Evolutionary conservation across 2,329 filamentous ascomycete genomes (phyloP).

Genomic region (Fusarium sp.): DNA sequence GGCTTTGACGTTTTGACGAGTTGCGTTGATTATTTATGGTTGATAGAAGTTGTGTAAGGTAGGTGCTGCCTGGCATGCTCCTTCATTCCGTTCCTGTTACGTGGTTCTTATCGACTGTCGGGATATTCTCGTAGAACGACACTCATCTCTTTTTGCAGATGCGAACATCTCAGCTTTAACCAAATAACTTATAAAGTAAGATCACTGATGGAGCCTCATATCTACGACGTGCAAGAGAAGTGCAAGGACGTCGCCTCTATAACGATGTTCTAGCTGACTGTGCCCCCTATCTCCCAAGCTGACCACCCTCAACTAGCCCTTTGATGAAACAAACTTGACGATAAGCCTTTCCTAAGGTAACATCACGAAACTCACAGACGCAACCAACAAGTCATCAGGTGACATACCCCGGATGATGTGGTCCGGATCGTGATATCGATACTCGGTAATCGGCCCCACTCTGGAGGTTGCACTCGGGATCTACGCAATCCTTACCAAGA

Average conservation of each 20-base stretch:
- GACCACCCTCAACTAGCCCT: neutral
- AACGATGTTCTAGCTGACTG: neutral
- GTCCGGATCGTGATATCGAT: conserved; percentile 7
- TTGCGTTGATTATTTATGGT: too few species aligned
- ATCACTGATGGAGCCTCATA: too few species aligned
- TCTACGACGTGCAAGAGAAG: neutral
- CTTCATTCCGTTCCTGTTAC: neutral
- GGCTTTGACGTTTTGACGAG: too few species aligned
- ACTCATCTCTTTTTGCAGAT: too few species aligned
- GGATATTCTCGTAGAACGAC: neutral
- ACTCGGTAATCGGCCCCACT: conserved; percentile 30
- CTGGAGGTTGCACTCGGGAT: conserved; percentile 33
- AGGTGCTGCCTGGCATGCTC: neutral
- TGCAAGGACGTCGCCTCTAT: neutral
- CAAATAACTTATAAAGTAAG: too few species aligned
- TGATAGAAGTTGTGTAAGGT: neutral
- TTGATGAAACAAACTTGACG: neutral
- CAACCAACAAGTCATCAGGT: neutral
- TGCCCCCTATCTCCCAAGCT: neutral
- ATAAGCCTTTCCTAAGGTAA: neutral
- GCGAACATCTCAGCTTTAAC: too few species aligned
- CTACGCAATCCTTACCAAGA: conserved; percentile 25
- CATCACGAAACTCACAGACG: neutral
- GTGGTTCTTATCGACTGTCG: neutral
- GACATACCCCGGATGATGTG: conserved; percentile 15